Evolutionary conservation across 148 eudicot species (phyloP).

Genomic region (Fagopyrum tataricum): DNA sequence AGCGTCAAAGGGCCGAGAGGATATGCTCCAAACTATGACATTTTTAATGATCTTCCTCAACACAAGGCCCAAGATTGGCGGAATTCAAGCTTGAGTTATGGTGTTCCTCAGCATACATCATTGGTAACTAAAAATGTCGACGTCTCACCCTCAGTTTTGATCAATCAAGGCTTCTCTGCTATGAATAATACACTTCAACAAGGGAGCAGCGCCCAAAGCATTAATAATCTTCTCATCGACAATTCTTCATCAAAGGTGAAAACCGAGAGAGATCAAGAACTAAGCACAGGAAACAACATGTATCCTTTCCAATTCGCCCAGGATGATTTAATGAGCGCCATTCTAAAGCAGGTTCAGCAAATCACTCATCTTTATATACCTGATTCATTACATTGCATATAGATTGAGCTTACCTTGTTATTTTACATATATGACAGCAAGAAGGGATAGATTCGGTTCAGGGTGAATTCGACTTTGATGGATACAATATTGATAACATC

Average conservation of each 20-base stretch:
- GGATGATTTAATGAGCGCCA: conserved; percentile 70
- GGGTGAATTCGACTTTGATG: conserved; percentile 62
- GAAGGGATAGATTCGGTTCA: conserved; percentile 43
- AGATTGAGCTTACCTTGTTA: not conserved
- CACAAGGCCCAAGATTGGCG: conserved; percentile 63
- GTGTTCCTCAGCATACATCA: conserved; percentile 28
- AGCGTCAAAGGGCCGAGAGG: conserved; percentile 41
- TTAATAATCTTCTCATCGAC: conserved; percentile 26
- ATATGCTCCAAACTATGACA: conserved; percentile 45
- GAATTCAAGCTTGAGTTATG: conserved; percentile 32
- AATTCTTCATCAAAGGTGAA: conserved; percentile 33
- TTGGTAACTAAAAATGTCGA: conserved; percentile 31
- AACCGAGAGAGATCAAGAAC: conserved; percentile 47
- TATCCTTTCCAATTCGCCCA: conserved; percentile 50
- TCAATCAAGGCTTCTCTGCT: conserved; percentile 35
- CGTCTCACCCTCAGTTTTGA: conserved; percentile 49
- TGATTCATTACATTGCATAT: conserved; percentile 17
- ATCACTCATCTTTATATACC: not conserved
- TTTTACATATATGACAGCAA: conserved; percentile 26
- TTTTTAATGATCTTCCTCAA: conserved; percentile 47
- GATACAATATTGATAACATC: conserved; percentile 51
- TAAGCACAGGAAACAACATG: conserved; percentile 31
- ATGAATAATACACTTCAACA: conserved; percentile 17
- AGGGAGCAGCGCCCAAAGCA: conserved; percentile 21
- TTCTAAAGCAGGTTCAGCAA: conserved; percentile 64